Conservation (phyloP, 805 yeast genomes). For the Nakazawaea molendinolei region DNA sequence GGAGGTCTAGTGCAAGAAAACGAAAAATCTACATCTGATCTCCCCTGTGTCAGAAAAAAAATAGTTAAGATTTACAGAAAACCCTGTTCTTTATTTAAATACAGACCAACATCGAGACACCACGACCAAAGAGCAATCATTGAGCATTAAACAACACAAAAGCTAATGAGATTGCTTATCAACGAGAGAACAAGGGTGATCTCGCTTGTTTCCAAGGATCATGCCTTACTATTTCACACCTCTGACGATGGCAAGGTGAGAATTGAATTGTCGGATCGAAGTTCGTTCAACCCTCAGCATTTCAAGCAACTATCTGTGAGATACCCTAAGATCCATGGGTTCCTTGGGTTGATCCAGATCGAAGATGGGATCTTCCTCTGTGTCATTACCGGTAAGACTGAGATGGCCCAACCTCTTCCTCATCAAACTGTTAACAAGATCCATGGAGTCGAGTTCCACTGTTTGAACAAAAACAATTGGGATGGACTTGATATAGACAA, state of each 20-base stretch:
- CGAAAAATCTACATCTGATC: too few relatives aligned
- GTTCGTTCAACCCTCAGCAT: slow-evolving; percentile 28
- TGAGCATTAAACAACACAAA: too few relatives aligned
- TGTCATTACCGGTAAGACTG: slow-evolving; percentile 66
- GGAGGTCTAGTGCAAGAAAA: too few relatives aligned
- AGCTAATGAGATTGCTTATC: slow-evolving; percentile 32
- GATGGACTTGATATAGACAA: slow-evolving; percentile 68
- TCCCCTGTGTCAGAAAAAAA: too few relatives aligned
- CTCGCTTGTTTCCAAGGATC: slow-evolving; percentile 35
- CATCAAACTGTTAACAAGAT: slow-evolving; percentile 78
- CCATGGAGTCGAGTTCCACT: slow-evolving; percentile 79
- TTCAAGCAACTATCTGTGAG: slow-evolving; percentile 34
- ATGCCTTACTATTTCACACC: slow-evolving; percentile 40
- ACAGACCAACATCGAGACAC: too few relatives aligned
- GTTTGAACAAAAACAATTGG: slow-evolving; percentile 68
- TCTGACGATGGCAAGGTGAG: slow-evolving; percentile 34
- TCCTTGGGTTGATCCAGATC: slow-evolving; percentile 74
- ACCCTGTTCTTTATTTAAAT: too few relatives aligned
- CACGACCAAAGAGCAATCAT: too few relatives aligned
- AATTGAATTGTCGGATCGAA: slow-evolving; percentile 39
- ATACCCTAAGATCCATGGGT: slow-evolving; percentile 46
- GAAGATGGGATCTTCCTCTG: slow-evolving; percentile 66
- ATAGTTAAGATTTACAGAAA: too few relatives aligned
- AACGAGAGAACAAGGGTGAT: slow-evolving; percentile 31
- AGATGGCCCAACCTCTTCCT: slow-evolving; percentile 78